Conservation (phyloP, 148 eudicot species). For the Cornus controversa region DNA sequence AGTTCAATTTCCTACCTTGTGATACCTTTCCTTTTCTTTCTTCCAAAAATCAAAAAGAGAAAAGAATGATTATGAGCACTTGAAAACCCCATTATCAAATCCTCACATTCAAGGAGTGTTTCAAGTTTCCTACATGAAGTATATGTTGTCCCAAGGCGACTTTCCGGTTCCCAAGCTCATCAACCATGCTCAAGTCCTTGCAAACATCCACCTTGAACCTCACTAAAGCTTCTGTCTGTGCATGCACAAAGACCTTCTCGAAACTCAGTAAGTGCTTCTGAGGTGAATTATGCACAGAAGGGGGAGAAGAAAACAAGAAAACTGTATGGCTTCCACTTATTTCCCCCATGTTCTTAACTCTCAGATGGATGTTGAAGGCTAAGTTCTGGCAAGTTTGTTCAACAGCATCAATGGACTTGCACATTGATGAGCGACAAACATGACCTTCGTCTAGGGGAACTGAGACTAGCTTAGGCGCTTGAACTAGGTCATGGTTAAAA, state of each 20-base stretch:
- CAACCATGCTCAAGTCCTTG: constrained; percentile 82
- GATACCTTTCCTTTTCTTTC: background rate
- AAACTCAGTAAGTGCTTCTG: constrained; percentile 75
- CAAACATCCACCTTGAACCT: constrained; percentile 76
- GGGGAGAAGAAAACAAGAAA: constrained; percentile 67
- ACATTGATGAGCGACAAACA: constrained; percentile 48
- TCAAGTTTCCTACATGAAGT: constrained; percentile 72
- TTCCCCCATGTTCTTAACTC: constrained; percentile 55
- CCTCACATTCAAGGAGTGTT: constrained; percentile 50
- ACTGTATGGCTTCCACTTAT: constrained; percentile 63
- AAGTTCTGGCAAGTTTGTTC: constrained; percentile 49
- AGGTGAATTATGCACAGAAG: constrained; percentile 66
- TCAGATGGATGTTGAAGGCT: constrained; percentile 56
- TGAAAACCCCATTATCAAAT: constrained; percentile 13
- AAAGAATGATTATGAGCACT: background rate
- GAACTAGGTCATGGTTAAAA: constrained; percentile 48
- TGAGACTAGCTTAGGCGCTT: constrained; percentile 56
- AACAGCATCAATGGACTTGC: constrained; percentile 57
- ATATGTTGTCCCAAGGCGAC: constrained; percentile 70
- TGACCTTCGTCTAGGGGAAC: constrained; percentile 61
- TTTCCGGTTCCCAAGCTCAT: constrained; percentile 61
- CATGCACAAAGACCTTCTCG: constrained; percentile 58
- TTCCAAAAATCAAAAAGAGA: background rate
- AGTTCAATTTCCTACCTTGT: background rate
- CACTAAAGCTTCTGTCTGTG: constrained; percentile 46